Evolutionary conservation across 768 basidiomycete species (phyloP).

Genomic region (Hysterangium stoloniferum): DNA sequence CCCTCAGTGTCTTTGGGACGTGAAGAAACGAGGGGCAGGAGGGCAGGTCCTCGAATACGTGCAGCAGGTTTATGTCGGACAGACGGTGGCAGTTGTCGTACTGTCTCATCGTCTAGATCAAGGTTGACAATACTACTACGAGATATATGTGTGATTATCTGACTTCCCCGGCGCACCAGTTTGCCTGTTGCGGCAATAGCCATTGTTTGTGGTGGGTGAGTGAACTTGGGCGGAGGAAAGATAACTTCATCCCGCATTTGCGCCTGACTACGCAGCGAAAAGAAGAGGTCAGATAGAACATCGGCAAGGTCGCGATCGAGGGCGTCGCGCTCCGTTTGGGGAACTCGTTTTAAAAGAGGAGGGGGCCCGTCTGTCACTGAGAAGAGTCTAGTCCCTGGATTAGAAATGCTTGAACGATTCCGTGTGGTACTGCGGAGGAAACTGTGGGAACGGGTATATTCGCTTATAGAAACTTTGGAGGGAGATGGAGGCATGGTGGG

Average conservation of each 20-base stretch:
- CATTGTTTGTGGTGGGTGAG: slow-evolving; percentile 25
- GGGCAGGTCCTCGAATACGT: not conserved
- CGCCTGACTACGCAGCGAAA: slow-evolving; percentile 60
- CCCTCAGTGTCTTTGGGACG: slow-evolving; percentile 2
- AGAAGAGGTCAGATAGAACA: slow-evolving; percentile 68
- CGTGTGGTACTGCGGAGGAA: slow-evolving; percentile 1
- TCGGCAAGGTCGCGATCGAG: slow-evolving; percentile 77
- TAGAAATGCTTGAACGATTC: not conserved
- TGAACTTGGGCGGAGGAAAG: slow-evolving; percentile 39
- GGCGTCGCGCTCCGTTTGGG: slow-evolving; percentile 53
- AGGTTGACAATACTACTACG: too few species aligned
- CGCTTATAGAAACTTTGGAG: too few species aligned
- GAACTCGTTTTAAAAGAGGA: slow-evolving; percentile 60
- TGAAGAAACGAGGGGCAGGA: not conserved
- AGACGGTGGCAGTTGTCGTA: not conserved
- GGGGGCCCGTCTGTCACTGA: slow-evolving; percentile 43
- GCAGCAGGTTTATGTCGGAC: not conserved
- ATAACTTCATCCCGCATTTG: slow-evolving; percentile 55
- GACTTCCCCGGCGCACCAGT: slow-evolving; percentile 61
- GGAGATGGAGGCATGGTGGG: too few species aligned
- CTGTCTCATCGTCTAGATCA: too few species aligned
- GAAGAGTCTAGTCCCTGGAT: slow-evolving; percentile 1
- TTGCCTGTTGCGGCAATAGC: slow-evolving; percentile 45
- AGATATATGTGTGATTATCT: too few species aligned
- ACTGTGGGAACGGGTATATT: not conserved